Conservation (phyloP, 225 moss, liverwort and hornwort genomes). For the Asterella californica region DNA sequence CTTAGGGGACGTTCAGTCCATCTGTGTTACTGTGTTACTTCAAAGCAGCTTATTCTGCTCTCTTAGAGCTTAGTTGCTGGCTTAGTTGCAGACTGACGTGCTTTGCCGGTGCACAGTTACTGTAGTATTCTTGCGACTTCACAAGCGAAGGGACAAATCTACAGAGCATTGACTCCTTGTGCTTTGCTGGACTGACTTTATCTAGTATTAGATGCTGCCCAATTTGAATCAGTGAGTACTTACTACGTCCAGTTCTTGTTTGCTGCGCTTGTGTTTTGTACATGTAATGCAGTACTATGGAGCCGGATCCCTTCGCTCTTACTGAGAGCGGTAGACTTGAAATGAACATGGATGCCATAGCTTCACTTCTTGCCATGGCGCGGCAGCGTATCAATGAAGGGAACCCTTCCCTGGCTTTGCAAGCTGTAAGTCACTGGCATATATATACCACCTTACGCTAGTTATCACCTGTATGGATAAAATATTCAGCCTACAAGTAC, state of each 20-base stretch:
- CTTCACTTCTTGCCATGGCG: constrained; percentile 68
- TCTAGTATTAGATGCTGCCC: background rate
- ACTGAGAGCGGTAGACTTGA: constrained; percentile 19
- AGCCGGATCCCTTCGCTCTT: constrained; percentile 25
- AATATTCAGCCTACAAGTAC: too few relatives aligned
- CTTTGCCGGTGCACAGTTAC: background rate
- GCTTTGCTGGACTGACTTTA: background rate
- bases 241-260: background rate
- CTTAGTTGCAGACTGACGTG: background rate
- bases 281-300: constrained; percentile 28
- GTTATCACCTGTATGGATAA: too few relatives aligned
- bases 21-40: too few relatives aligned
- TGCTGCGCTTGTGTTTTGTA: background rate
- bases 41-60: too few relatives aligned
- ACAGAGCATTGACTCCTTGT: background rate
- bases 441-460: background rate
- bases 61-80: background rate
- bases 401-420: constrained; percentile 66
- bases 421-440: constrained; percentile 54
- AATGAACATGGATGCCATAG: constrained; percentile 50
- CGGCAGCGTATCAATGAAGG: constrained; percentile 70
- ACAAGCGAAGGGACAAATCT: background rate
- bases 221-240: background rate
- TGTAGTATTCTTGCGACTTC: background rate
- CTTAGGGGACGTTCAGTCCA: too few relatives aligned